Conservation (phyloP, 208 protist genomes). For the Angomonas ambiguus region DNA sequence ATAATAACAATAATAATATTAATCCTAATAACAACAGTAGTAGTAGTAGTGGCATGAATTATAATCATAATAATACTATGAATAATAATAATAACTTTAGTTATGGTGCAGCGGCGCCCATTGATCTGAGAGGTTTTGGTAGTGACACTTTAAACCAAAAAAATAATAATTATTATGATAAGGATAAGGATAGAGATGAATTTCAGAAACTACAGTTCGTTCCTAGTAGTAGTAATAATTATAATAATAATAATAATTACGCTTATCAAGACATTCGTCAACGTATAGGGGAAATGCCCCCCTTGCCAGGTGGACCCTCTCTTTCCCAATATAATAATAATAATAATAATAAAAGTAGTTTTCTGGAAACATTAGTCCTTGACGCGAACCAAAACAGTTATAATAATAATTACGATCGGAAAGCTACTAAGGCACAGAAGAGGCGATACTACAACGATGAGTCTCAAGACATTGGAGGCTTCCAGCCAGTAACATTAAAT, state of each 20-base stretch:
- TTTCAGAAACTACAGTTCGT: background rate
- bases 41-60: background rate
- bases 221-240: too few species aligned
- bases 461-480: background rate
- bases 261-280: background rate
- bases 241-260: background rate
- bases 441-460: background rate
- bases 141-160: background rate
- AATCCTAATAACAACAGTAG: background rate
- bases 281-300: background rate
- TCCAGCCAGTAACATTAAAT: background rate
- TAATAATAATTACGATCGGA: background rate
- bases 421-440: background rate
- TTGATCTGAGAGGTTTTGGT: conserved; percentile 4
- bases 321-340: background rate
- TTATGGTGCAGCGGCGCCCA: too few species aligned
- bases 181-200: conserved; percentile 1
- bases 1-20: background rate
- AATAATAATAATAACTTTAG: background rate
- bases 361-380: too few species aligned
- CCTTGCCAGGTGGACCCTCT: background rate
- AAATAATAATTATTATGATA: background rate
- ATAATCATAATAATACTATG: background rate
- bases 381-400: too few species aligned
- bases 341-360: conserved; percentile 1